Conservation (phyloP, 2,329 filamentous ascomycete species). For the Aspergillus phoenicis region DNA sequence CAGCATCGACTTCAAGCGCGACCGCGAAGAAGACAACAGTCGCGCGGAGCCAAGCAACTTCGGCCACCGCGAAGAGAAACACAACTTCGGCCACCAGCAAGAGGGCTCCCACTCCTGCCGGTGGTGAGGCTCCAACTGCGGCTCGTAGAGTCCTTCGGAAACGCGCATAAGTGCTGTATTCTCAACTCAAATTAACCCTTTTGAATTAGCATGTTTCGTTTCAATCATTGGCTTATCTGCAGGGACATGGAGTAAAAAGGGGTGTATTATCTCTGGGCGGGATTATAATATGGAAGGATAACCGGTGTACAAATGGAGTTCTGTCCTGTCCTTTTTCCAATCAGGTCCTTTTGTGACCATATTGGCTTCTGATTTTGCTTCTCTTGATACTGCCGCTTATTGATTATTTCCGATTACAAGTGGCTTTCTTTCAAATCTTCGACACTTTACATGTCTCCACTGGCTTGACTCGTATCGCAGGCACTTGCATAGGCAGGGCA, state of each 20-base stretch:
- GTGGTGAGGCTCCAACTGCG: constrained; percentile 35
- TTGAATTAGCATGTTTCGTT: background rate
- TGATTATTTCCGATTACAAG: too few relatives aligned
- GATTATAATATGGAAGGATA: background rate
- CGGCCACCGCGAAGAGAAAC: constrained; percentile 39
- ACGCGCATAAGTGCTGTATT: constrained; percentile 30
- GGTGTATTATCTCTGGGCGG: background rate
- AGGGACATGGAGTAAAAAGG: background rate
- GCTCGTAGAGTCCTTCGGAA: constrained; percentile 47
- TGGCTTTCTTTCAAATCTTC: too few relatives aligned
- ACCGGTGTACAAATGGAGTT: background rate
- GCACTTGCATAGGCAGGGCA: too few relatives aligned
- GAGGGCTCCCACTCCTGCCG: constrained; percentile 36
- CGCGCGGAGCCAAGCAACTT: constrained; percentile 35
- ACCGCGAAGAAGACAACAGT: constrained; percentile 34
- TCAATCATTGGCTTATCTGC: background rate
- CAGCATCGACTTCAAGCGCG: constrained; percentile 27
- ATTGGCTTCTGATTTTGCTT: background rate
- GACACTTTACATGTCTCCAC: too few relatives aligned
- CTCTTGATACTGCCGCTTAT: background rate
- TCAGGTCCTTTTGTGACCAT: background rate
- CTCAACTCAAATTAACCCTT: background rate
- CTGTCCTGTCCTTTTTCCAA: background rate
- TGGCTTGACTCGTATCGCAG: too few relatives aligned
- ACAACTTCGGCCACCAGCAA: constrained; percentile 33